Percentiles rank a stretch among this genome's conserved stretches.
Evolutionary conservation across 2,329 filamentous ascomycete species (phyloP).

Genomic region (Aspergillus versicolor): DNA sequence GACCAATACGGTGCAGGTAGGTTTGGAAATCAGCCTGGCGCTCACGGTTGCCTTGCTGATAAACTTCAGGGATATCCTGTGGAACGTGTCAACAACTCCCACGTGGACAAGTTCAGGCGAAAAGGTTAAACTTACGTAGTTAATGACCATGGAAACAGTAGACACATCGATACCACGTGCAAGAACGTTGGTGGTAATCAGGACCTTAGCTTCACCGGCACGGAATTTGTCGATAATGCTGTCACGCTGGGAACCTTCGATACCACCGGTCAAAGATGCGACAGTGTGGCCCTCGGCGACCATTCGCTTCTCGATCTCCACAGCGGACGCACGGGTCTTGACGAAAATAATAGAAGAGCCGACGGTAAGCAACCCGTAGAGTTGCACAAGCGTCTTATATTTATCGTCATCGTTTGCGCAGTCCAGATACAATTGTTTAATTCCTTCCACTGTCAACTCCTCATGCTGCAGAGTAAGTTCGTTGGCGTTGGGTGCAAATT

Average conservation of each 20-base stretch:
- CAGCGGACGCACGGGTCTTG: constrained; percentile 83
- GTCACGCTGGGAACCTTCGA: constrained; percentile 82
- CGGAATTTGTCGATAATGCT: constrained; percentile 83
- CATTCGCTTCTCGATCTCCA: constrained; percentile 83
- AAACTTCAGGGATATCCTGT: constrained; percentile 66
- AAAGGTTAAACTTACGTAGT: constrained; percentile 62
- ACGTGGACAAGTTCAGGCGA: background rate
- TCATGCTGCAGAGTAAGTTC: constrained; percentile 83
- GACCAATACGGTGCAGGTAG: constrained; percentile 95
- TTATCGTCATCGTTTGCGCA: constrained; percentile 80
- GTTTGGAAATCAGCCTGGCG: constrained; percentile 84
- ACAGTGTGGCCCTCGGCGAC: constrained; percentile 86
- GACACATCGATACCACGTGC: constrained; percentile 92
- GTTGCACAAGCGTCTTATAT: constrained; percentile 82
- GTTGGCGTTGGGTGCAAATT: constrained; percentile 83
- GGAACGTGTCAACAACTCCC: background rate
- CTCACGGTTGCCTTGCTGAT: constrained; percentile 56
- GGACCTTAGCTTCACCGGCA: constrained; percentile 82
- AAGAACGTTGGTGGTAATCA: constrained; percentile 96
- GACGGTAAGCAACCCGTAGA: constrained; percentile 95
- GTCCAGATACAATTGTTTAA: constrained; percentile 97
- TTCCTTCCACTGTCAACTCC: constrained; percentile 93
- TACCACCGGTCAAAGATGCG: constrained; percentile 81
- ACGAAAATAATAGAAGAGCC: constrained; percentile 98
- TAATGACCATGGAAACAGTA: constrained; percentile 95